These are phyloP conservation scores for Saitozyma sp. DNA, from an alignment of 768 basidiomycete genomes.

Conservation along the genomic window DNA sequence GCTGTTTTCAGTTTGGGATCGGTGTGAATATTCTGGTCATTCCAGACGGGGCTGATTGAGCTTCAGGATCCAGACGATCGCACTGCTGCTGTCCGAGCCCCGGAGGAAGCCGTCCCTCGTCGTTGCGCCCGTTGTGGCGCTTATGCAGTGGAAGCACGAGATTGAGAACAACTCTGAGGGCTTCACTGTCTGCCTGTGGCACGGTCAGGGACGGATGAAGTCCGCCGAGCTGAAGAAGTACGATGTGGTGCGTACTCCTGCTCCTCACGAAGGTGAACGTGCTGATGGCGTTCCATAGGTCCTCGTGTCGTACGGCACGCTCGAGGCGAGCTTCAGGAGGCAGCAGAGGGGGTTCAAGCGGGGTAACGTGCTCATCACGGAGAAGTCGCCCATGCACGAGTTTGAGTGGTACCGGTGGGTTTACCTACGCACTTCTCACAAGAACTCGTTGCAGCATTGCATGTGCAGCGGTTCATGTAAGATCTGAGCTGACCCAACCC, in stretches of 20 bases:
- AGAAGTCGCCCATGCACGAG: slow-evolving; percentile 79
- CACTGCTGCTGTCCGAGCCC: slow-evolving; percentile 75
- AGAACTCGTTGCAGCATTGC: neutral
- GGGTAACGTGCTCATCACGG: slow-evolving; percentile 77
- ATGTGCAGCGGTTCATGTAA: slow-evolving; percentile 3
- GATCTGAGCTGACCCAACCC: slow-evolving; percentile 19
- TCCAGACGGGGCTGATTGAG: slow-evolving; percentile 42
- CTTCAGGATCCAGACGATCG: slow-evolving; percentile 87
- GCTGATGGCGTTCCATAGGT: slow-evolving; percentile 23
- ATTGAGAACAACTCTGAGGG: slow-evolving; percentile 81
- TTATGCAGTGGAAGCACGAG: slow-evolving; percentile 90
- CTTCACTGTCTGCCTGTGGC: slow-evolving; percentile 85
- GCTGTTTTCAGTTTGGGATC: too few relatives aligned
- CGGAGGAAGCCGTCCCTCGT: slow-evolving; percentile 80
- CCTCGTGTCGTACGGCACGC: slow-evolving; percentile 69
- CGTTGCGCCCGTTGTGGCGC: slow-evolving; percentile 67
- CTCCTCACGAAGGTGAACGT: neutral
- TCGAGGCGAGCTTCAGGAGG: slow-evolving; percentile 89
- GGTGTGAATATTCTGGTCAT: slow-evolving; percentile 60
- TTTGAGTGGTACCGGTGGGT: slow-evolving; percentile 73
- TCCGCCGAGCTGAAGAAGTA: slow-evolving; percentile 74
- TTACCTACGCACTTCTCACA: too few relatives aligned
- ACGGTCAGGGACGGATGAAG: slow-evolving; percentile 72
- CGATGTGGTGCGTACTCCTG: slow-evolving; percentile 66
- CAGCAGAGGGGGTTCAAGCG: slow-evolving; percentile 90